These are phyloP conservation scores for Chlorella sp. DNA, from an alignment of 139 green algal species.

Conservation along the genomic window DNA sequence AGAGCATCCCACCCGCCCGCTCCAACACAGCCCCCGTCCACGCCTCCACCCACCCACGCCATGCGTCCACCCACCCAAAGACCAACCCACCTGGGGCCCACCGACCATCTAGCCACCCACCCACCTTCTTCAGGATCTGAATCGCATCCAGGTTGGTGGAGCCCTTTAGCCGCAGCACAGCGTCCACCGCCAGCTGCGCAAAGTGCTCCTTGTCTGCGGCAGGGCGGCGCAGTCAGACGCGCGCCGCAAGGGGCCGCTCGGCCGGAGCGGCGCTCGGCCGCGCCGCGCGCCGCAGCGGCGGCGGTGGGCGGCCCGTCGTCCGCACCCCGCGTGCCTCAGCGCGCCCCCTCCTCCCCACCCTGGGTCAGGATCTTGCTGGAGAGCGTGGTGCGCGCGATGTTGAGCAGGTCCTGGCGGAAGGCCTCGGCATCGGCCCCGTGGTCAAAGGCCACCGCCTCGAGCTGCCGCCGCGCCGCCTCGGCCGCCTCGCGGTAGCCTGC, in stretches of 20 bases:
- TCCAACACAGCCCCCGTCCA: too few relatives aligned
- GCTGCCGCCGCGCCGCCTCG: constrained; percentile 45
- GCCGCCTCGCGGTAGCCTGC: constrained; percentile 86
- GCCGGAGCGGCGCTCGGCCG: too few relatives aligned
- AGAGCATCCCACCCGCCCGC: too few relatives aligned
- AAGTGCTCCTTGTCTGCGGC: constrained; percentile 88
- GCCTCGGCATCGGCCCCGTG: constrained; percentile 45
- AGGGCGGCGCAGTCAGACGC: too few relatives aligned
- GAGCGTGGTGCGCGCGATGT: constrained; percentile 96
- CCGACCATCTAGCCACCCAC: constrained; percentile 52
- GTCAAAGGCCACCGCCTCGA: constrained; percentile 59
- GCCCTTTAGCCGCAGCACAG: constrained; percentile 90
- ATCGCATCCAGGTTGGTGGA: constrained; percentile 95
- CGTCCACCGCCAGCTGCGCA: constrained; percentile 95
- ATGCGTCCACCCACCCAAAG: constrained; percentile 6
- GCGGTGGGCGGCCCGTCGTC: too few relatives aligned
- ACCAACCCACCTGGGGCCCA: not conserved
- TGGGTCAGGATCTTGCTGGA: constrained; percentile 88
- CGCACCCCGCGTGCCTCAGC: constrained; percentile 44
- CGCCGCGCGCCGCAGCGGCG: too few relatives aligned
- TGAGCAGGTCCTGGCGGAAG: constrained; percentile 86
- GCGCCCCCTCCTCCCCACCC: constrained; percentile 62
- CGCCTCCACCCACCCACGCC: too few relatives aligned
- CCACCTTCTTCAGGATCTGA: constrained; percentile 98
- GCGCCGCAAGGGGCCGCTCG: too few relatives aligned